These are phyloP conservation scores for Clarkia xantiana DNA, from an alignment of 345 rosid species.

Conservation along the genomic window DNA sequence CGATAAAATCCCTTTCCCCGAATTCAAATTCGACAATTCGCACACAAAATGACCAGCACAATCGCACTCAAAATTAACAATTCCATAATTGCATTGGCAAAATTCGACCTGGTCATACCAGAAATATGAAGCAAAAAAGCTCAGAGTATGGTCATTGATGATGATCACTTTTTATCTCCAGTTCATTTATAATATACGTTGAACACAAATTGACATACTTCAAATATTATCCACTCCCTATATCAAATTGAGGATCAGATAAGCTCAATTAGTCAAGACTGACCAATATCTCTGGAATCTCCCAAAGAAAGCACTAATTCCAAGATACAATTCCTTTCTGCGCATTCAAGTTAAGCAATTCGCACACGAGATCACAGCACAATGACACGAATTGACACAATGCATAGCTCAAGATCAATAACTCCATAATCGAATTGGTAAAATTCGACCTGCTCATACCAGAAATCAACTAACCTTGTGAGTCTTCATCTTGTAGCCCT, in stretches of 20 bases:
- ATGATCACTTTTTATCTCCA: too few relatives aligned
- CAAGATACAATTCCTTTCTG: neutral
- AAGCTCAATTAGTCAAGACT: neutral
- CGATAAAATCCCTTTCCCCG: too few relatives aligned
- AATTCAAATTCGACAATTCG: too few relatives aligned
- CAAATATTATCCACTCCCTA: constrained; percentile 4
- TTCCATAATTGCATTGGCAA: neutral
- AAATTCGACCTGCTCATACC: neutral
- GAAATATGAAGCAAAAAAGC: too few relatives aligned
- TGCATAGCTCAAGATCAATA: neutral
- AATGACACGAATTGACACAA: neutral
- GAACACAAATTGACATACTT: neutral
- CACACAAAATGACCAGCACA: too few relatives aligned
- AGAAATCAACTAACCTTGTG: constrained; percentile 47
- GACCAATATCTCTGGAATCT: neutral
- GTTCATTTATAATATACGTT: too few relatives aligned
- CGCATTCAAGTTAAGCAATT: too few relatives aligned
- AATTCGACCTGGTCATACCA: neutral
- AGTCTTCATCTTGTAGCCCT: constrained; percentile 93
- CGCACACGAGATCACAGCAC: too few relatives aligned
- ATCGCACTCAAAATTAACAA: neutral
- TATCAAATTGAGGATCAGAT: too few relatives aligned
- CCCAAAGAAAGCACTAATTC: neutral
- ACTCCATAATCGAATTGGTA: neutral
- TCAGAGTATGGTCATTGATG: too few relatives aligned